phyloP scores from a whole-genome alignment of 345 rosid species.

The Acer negundo region DNA sequence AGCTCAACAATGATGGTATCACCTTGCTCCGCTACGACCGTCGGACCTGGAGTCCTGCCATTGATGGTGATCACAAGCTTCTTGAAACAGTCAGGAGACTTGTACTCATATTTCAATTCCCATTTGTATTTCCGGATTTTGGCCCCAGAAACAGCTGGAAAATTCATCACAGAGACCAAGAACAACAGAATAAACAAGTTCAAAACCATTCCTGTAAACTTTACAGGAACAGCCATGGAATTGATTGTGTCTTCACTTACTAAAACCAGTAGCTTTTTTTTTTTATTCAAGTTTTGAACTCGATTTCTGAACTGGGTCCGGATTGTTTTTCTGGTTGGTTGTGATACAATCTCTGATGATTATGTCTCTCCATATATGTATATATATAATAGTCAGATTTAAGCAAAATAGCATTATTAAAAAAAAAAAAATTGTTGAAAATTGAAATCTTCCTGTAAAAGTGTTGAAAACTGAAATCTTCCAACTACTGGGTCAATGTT shows the following conservation, averaged over 20 bases:
- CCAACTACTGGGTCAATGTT: not conserved
- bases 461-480: not conserved
- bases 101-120: slow-evolving; percentile 71
- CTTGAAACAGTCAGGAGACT: slow-evolving; percentile 58
- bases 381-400: too few relatives aligned
- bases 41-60: slow-evolving; percentile 64
- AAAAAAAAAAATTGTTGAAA: too few relatives aligned
- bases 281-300: too few relatives aligned
- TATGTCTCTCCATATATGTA: not conserved
- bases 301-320: not conserved
- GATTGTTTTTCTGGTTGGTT: not conserved
- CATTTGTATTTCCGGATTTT: slow-evolving; percentile 49
- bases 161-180: not conserved
- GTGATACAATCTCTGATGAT: not conserved
- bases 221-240: not conserved
- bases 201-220: not conserved
- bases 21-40: slow-evolving; percentile 59
- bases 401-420: too few relatives aligned
- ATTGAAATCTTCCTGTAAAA: too few relatives aligned
- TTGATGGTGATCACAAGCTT: slow-evolving; percentile 70
- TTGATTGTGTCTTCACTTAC: not conserved
- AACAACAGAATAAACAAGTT: slow-evolving; percentile 7
- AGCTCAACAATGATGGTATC: slow-evolving; percentile 73
- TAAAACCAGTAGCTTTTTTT: not conserved
- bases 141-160: slow-evolving; percentile 31